These are phyloP conservation scores for Decorospora gaudefroyi DNA, from an alignment of 2,329 filamentous ascomycete species.

Conservation along the genomic window DNA sequence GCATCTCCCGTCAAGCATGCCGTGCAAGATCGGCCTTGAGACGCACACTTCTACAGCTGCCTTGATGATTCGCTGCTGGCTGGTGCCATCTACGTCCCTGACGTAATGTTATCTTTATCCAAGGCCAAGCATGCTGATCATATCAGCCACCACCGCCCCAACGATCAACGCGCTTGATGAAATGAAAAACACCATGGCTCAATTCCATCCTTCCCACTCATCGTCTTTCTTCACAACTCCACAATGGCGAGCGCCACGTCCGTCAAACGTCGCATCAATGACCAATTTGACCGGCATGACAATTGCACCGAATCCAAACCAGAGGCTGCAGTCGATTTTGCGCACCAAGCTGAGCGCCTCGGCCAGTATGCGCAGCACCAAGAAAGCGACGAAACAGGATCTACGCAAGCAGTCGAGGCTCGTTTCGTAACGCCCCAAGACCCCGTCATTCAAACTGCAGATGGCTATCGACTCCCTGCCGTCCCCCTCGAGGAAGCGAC, in stretches of 20 bases:
- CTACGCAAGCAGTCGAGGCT: slow-evolving; percentile 64
- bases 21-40: slow-evolving; percentile 14
- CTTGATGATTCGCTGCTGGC: slow-evolving; percentile 7
- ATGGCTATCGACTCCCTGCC: slow-evolving; percentile 68
- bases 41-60: slow-evolving; percentile 14
- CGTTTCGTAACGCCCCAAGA: slow-evolving; percentile 69
- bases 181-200: slow-evolving; percentile 7
- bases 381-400: slow-evolving; percentile 50
- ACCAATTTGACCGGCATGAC: slow-evolving; percentile 24
- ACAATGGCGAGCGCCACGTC: slow-evolving; percentile 33
- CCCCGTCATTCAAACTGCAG: slow-evolving; percentile 69
- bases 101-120: slow-evolving; percentile 16
- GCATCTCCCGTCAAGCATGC: slow-evolving; percentile 7
- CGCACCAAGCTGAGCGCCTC: slow-evolving; percentile 61
- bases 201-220: not conserved
- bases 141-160: slow-evolving; percentile 11
- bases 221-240: slow-evolving; percentile 4
- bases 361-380: slow-evolving; percentile 49
- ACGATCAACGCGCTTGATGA: no score
- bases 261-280: slow-evolving; percentile 19
- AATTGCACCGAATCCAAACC: slow-evolving; percentile 38
- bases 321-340: slow-evolving; percentile 59
- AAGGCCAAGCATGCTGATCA: slow-evolving; percentile 10
- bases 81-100: slow-evolving; percentile 4
- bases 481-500: slow-evolving; percentile 72